phyloP scores from a whole-genome alignment of 306 rosid species.

The Quillaja saponaria region DNA sequence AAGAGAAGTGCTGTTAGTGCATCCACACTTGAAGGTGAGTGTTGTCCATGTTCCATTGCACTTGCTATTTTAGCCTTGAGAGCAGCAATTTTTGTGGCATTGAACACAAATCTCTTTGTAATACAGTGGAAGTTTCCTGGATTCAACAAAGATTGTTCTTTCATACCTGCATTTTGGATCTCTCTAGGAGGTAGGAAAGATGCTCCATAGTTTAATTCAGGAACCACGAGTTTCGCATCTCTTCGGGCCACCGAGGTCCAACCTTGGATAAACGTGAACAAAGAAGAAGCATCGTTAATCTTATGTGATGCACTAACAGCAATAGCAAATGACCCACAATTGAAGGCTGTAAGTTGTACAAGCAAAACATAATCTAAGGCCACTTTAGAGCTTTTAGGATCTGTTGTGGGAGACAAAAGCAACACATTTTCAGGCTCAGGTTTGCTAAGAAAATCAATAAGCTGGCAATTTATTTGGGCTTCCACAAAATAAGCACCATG shows the following conservation, averaged over 20 bases:
- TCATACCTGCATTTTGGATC: background rate
- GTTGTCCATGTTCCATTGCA: background rate
- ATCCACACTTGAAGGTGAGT: constrained; percentile 38
- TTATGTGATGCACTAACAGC: constrained; percentile 47
- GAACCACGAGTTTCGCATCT: background rate
- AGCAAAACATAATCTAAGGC: constrained; percentile 27
- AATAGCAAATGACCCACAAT: constrained; percentile 57
- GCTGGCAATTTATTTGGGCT: constrained; percentile 28
- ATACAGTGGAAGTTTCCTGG: constrained; percentile 7
- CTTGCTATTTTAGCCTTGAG: constrained; percentile 35
- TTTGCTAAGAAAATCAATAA: constrained; percentile 22
- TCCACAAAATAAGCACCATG: constrained; percentile 36
- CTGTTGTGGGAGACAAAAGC: constrained; percentile 31
- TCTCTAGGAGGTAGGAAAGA: constrained; percentile 29
- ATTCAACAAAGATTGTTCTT: constrained; percentile 2
- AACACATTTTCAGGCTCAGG: constrained; percentile 15
- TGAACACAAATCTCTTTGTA: constrained; percentile 44
- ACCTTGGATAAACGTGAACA: constrained; percentile 38
- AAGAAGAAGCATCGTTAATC: constrained; percentile 44
- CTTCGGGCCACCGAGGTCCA: constrained; percentile 35
- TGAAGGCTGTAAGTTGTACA: constrained; percentile 45
- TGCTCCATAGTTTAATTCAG: constrained; percentile 26
- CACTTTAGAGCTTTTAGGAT: constrained; percentile 12
- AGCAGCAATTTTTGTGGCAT: constrained; percentile 25
- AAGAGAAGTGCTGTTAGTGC: constrained; percentile 47